These are phyloP conservation scores for Mortierella sp. DNA, from an alignment of 371 early-diverging fungal genomes.

Conservation along the genomic window DNA sequence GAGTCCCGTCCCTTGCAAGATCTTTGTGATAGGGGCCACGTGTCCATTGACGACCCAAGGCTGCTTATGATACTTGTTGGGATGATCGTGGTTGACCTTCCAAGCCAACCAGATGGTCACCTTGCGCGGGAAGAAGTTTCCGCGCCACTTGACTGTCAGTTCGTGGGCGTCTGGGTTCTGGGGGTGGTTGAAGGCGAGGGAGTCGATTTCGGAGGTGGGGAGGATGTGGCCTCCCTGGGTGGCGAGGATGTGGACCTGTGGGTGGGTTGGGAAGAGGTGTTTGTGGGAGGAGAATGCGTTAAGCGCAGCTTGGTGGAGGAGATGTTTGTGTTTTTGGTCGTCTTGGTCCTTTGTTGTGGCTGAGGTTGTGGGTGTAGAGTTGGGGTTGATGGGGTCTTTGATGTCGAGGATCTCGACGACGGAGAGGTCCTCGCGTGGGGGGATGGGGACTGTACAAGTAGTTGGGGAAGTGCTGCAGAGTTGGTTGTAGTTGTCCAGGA, in stretches of 20 bases:
- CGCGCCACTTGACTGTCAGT: slow-evolving; percentile 19
- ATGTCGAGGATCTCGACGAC: not conserved
- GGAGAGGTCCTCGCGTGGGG: slow-evolving; percentile 1
- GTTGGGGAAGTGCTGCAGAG: slow-evolving; percentile 9
- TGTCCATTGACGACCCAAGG: not conserved
- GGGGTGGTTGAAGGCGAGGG: not conserved
- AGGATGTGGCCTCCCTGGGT: slow-evolving; percentile 34
- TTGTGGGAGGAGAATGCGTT: not conserved
- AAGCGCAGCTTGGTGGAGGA: not conserved
- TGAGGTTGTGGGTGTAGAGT: not conserved
- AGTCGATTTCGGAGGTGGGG: slow-evolving; percentile 35
- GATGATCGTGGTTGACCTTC: slow-evolving; percentile 16
- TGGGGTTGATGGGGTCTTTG: not conserved
- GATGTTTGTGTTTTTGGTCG: not conserved
- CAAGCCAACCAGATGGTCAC: slow-evolving; percentile 44
- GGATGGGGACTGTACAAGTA: not conserved
- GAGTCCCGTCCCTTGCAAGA: not conserved
- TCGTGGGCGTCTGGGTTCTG: not conserved
- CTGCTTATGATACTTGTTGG: slow-evolving; percentile 2
- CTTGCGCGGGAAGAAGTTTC: slow-evolving; percentile 15
- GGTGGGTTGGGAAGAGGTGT: slow-evolving; percentile 8
- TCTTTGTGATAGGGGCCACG: not conserved
- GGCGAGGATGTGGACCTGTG: slow-evolving; percentile 23
- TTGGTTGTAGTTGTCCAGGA: slow-evolving; percentile 27
- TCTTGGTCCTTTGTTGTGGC: not conserved